Percentiles rank a stretch among this genome's conserved stretches.
These are phyloP conservation scores for Nemania sp. DNA, from an alignment of 2,329 filamentous ascomycete genomes.

Conservation along the genomic window DNA sequence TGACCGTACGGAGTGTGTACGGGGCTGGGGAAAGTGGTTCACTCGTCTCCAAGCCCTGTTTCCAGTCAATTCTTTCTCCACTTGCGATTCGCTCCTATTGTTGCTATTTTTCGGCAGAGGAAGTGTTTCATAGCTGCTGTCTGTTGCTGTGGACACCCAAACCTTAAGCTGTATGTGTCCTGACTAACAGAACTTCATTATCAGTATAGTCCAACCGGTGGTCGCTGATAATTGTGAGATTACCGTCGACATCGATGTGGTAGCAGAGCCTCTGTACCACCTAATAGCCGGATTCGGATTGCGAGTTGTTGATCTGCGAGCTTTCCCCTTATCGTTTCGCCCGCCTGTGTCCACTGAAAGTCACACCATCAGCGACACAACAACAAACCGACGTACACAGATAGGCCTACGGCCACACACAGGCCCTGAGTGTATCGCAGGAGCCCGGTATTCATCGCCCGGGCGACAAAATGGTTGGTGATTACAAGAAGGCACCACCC, in stretches of 20 bases:
- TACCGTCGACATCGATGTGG: constrained; percentile 9
- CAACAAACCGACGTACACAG: constrained; percentile 8
- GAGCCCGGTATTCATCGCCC: constrained; percentile 23
- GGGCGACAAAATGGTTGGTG: constrained; percentile 56
- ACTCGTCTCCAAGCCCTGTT: constrained; percentile 2
- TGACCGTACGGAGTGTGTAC: not conserved
- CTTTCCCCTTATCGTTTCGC: not conserved
- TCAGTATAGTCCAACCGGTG: constrained; percentile 8
- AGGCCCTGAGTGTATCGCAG: constrained; percentile 29
- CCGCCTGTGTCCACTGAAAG: constrained; percentile 5
- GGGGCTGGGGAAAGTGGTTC: constrained; percentile 24
- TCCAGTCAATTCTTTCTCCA: constrained; percentile 1
- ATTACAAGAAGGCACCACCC: constrained; percentile 62
- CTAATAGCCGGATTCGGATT: constrained; percentile 8
- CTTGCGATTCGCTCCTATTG: constrained; percentile 4
- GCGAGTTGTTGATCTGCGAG: constrained; percentile 8
- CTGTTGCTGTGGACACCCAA: constrained; percentile 6
- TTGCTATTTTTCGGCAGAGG: constrained; percentile 12
- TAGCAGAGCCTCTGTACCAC: not conserved
- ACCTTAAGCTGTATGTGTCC: too few species aligned
- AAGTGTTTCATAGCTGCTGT: constrained; percentile 6
- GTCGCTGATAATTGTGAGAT: constrained; percentile 10
- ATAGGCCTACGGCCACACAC: constrained; percentile 14
- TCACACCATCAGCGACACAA: constrained; percentile 1
- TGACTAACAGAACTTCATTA: constrained; percentile 14